Evolutionary conservation across 78 protist genomes (phyloP).

Genomic region (Polysphondylium violaceum): DNA sequence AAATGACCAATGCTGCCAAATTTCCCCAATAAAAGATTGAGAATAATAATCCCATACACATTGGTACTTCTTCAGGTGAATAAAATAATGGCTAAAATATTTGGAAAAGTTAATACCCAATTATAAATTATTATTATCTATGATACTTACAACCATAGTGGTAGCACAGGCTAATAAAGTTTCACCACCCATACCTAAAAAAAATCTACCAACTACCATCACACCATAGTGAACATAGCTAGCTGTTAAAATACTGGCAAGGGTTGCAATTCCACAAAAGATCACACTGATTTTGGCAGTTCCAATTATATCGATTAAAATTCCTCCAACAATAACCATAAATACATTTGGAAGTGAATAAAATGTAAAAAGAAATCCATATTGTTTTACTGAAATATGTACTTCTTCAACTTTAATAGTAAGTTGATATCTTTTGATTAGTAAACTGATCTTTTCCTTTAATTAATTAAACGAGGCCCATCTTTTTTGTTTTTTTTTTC

Average conservation of each 20-base stretch:
- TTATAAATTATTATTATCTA: neutral
- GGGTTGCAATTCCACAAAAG: slow-evolving; percentile 42
- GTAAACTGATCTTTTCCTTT: neutral
- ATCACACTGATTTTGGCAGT: slow-evolving; percentile 22
- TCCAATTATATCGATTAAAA: slow-evolving; percentile 62
- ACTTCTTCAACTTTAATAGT: neutral
- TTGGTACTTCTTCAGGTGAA: slow-evolving; percentile 34
- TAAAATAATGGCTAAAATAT: slow-evolving; percentile 46
- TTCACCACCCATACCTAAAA: slow-evolving; percentile 72
- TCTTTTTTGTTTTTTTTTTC: no score
- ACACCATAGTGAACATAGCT: slow-evolving; percentile 7
- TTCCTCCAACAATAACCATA: slow-evolving; percentile 66
- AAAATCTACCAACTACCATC: slow-evolving; percentile 38
- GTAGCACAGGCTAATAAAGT: slow-evolving; percentile 62
- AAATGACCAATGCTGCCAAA: slow-evolving; percentile 26
- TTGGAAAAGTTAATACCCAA: neutral
- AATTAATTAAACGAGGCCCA: no score
- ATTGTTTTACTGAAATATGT: slow-evolving; percentile 36
- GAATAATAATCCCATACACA: slow-evolving; percentile 37
- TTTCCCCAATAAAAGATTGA: slow-evolving; percentile 74
- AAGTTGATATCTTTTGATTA: neutral
- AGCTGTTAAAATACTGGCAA: slow-evolving; percentile 30
- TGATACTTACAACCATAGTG: slow-evolving; percentile 58
- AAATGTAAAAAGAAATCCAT: slow-evolving; percentile 48
- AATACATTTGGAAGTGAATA: slow-evolving; percentile 55